Evolutionary conservation across 2,329 filamentous ascomycete genomes (phyloP), one percentile per base, ranked within the genome.

Genomic region (Penicillium polonicum): DNA sequence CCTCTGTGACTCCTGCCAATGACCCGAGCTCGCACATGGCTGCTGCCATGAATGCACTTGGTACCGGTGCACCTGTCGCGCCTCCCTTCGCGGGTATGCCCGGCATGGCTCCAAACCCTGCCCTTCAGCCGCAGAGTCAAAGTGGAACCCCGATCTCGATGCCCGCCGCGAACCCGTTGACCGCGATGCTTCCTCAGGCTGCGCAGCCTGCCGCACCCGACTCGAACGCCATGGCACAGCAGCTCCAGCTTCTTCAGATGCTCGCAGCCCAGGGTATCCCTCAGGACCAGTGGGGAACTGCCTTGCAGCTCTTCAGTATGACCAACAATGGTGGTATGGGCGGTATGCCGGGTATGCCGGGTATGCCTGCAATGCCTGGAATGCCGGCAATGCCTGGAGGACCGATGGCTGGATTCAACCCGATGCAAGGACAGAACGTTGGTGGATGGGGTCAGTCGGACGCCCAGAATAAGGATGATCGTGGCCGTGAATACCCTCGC

Each of bases 191-290:
- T 56, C 74, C 74, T 33, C 76, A 77, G 65, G 65, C 68, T 17
- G 65, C 69, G 65, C 73, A 57, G 64, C 67, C 70, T 27, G 61
- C 67, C 33, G 63, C 74, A 55, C 65, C 69, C 25, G 64, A 67
- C 52, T 74, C 77, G 52, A 78, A 79, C 64, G 85, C 83, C 61
- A 78, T 89, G 57, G 85, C 90, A 39, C 71, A 89, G 71, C 89
- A 92, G 70, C 80, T 92, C 55, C 80, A 88, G 72, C 77, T 94
- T 62, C 84, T 95, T 67, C 89, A 92, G 75, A 82, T 89, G 12
- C 81, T 95, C 55, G 83, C 87, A 58, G 86, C 88, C 35, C 88
- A 91, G 73, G 90, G 90, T 48, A 80, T 94, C 27, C 84, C 89
- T 3, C 82, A 89, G 74, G 91, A 94, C 60, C 88, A 92, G 74